Evolutionary conservation across 1,139 yeast genomes (phyloP).

Genomic region (Geotrichum siamense): DNA sequence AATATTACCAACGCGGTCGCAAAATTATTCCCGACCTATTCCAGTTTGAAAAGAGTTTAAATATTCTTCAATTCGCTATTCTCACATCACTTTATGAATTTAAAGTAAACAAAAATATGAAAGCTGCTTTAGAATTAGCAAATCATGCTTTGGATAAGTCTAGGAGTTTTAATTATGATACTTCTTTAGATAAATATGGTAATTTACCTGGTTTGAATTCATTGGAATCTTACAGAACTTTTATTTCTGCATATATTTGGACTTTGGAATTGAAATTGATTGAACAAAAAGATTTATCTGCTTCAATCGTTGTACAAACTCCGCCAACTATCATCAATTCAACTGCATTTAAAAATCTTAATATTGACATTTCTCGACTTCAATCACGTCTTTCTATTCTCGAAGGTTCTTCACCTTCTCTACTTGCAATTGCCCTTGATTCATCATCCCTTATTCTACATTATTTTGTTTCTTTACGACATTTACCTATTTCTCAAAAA

Average conservation of each 20-base stretch:
- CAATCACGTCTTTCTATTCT: constrained; percentile 1
- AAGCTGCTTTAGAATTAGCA: constrained; percentile 3
- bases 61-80: constrained; percentile 6
- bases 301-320: not conserved
- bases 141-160: not conserved
- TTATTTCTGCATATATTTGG: constrained; percentile 9
- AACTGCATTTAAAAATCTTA: not conserved
- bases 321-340: not conserved
- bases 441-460: not conserved
- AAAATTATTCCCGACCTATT: constrained; percentile 9
- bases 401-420: constrained; percentile 1
- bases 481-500: not conserved
- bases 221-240: constrained; percentile 12
- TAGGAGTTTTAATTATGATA: constrained; percentile 1
- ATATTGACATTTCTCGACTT: not conserved
- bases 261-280: not conserved
- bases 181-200: constrained; percentile 7
- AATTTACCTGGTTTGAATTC: constrained; percentile 8
- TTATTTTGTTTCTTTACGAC: not conserved
- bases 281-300: not conserved
- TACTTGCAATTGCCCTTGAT: not conserved
- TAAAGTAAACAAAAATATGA: constrained; percentile 1
- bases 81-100: constrained; percentile 1
- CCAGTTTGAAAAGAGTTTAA: constrained; percentile 9
- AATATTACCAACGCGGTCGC: constrained; percentile 6